Base-by-base conservation (phyloP, 1,139 yeast species). In the Kurtzmaniella quercitrusa region DNA sequence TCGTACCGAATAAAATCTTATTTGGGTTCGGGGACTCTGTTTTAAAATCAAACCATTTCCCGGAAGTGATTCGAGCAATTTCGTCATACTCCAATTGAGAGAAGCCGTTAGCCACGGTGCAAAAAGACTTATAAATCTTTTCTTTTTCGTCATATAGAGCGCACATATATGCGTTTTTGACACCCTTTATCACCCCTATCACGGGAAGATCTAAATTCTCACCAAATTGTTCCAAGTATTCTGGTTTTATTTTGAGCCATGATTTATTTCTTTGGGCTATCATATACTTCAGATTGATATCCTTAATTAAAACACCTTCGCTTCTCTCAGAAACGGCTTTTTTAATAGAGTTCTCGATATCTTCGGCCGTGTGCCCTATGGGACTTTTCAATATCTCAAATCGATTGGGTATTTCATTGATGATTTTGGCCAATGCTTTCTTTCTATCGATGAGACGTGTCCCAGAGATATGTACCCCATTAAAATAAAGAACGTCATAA, bases 191-290 rank as follows among this genome's bases (percentile, higher is more conserved):
- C 42, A 84, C 84, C 0, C 97, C 98, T 45, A 91, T 80, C 0
- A 93, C 78, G 2, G 82, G 71, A 38, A 89, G 60, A 61, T 93
- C 98, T 49, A 91, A 66, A 52, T 86, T 86, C 49, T 88, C 96
- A 7, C 96, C 96, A 60, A 86, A 86, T 42, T 85, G 88, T 46
- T 82, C 85, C 45, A 89, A 67, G 57, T 89, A 91, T 51, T 91
- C 96, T 0, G 98, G 98, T 59, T 93, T 93, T 2, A 91, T 78
- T 55, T 93, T 93, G 21, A 88, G 68, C 96, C 98, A 91, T 17
- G 71, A 65, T 22, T 74, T 73, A 38, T 74, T 72, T 42, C 91
- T 66, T 39, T 72, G 74, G 17, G 81, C 89, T 12, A 86, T 71
- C 5, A 64, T 59, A 59, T 93, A 93, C 17, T 61, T 65, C 14